Conservation (phyloP, 148 eudicot genomes). For the Silene conica region DNA sequence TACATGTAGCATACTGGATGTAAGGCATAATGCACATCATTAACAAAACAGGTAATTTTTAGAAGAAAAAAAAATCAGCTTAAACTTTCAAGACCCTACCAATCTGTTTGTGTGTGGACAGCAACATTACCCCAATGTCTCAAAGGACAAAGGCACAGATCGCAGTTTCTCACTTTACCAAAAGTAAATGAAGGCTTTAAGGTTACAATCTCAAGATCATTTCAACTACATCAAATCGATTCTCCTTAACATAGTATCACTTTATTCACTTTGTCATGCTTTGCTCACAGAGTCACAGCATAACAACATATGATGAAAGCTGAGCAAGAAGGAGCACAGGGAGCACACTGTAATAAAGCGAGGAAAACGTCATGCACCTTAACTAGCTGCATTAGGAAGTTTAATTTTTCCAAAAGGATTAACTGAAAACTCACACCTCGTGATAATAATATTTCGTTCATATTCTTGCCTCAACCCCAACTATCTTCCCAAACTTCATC, state of each 20-base stretch:
- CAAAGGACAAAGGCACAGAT: neutral
- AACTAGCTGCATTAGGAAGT: too few species aligned
- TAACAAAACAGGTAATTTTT: neutral
- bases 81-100: neutral
- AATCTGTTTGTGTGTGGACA: neutral
- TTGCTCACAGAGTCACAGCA: neutral
- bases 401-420: neutral
- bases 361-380: neutral
- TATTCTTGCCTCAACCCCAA: neutral
- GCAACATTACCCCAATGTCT: neutral
- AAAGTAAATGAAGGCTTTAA: too few species aligned
- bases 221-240: neutral
- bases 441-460: neutral
- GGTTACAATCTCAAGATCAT: neutral
- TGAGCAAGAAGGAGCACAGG: neutral
- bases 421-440: neutral
- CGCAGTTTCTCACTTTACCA: too few species aligned
- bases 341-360: neutral
- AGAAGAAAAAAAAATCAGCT: neutral
- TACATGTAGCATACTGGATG: conserved; percentile 23
- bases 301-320: neutral
- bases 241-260: neutral
- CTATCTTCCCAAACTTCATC: neutral
- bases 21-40: conserved; percentile 3
- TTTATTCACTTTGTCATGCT: neutral